phyloP scores from a whole-genome alignment of 495 filamentous ascomycete species.

The Ascodesmis nigricans region DNA sequence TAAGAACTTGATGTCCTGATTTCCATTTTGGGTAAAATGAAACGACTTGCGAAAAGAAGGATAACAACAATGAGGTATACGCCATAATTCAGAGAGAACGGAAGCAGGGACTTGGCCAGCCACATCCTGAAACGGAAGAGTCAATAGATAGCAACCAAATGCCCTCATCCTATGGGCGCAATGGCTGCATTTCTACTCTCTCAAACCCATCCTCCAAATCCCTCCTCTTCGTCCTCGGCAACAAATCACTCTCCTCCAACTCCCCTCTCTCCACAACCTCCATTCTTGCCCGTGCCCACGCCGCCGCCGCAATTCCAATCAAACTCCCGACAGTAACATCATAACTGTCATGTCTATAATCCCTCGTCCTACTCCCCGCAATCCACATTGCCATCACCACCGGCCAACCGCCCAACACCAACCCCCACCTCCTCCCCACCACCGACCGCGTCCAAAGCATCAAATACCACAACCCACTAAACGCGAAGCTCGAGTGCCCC shows the following conservation, averaged over 20 bases:
- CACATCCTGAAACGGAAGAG: no score
- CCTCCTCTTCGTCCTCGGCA: slow-evolving; percentile 3
- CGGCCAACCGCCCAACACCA: slow-evolving; percentile 47
- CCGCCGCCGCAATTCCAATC: slow-evolving; percentile 35
- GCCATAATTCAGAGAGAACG: no score
- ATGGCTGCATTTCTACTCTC: no score
- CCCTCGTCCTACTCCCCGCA: slow-evolving; percentile 72
- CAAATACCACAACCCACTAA: slow-evolving; percentile 65
- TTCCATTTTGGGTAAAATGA: no score
- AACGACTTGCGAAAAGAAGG: no score
- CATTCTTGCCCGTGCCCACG: not conserved
- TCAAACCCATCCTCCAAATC: slow-evolving; percentile 11
- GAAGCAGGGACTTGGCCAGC: no score
- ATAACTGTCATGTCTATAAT: slow-evolving; percentile 87
- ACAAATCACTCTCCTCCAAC: not conserved
- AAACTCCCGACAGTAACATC: slow-evolving; percentile 63
- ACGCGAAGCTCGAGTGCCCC: slow-evolving; percentile 71
- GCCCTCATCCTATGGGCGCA: no score
- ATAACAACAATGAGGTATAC: no score
- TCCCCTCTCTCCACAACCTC: not conserved
- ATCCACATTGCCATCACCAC: slow-evolving; percentile 65
- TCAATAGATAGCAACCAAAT: no score
- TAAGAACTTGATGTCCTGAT: no score
- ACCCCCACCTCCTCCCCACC: slow-evolving; percentile 17
- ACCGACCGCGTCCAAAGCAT: slow-evolving; percentile 31